phyloP scores from a whole-genome alignment of 1,284 basidiomycete species.

The Inonotus obliquus region DNA sequence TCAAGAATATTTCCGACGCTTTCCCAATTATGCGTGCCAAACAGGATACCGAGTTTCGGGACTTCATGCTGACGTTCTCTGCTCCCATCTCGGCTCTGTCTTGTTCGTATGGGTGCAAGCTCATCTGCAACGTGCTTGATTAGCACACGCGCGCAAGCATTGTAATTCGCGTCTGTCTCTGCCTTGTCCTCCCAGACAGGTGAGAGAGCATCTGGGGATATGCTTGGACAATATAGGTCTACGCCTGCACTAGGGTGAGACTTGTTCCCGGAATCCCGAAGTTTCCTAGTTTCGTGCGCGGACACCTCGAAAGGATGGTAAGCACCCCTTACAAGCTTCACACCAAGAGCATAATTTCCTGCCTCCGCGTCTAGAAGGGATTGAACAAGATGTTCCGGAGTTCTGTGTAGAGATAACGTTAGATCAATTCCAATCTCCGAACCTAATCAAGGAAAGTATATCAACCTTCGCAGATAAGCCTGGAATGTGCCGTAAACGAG shows the following conservation, averaged over 20 bases:
- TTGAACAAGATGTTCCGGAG: constrained; percentile 61
- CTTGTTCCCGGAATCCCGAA: background rate
- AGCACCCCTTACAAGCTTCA: constrained; percentile 94
- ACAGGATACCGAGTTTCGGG: constrained; percentile 65
- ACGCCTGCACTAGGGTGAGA: background rate
- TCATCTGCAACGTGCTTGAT: constrained; percentile 54
- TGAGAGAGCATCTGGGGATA: constrained; percentile 53
- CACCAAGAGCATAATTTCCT: constrained; percentile 79
- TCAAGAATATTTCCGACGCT: constrained; percentile 60
- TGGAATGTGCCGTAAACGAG: constrained; percentile 81
- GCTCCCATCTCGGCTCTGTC: background rate
- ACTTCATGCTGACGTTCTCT: background rate
- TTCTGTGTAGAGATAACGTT: constrained; percentile 36
- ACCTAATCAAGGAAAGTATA: background rate
- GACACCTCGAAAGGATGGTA: constrained; percentile 80
- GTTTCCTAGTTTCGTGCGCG: constrained; percentile 32
- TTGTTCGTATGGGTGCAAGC: background rate
- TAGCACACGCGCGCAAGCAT: constrained; percentile 61
- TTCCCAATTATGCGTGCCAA: constrained; percentile 83
- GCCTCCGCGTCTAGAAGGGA: constrained; percentile 64
- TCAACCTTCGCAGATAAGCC: constrained; percentile 72
- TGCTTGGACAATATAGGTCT: constrained; percentile 27
- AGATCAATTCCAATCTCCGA: background rate
- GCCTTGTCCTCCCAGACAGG: constrained; percentile 66
- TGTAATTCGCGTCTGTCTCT: constrained; percentile 80